A percentile compares a stretch with the other conserved stretches of the same genome.
Conservation (phyloP, 257 asterid genomes). For the Ilex asprella region DNA sequence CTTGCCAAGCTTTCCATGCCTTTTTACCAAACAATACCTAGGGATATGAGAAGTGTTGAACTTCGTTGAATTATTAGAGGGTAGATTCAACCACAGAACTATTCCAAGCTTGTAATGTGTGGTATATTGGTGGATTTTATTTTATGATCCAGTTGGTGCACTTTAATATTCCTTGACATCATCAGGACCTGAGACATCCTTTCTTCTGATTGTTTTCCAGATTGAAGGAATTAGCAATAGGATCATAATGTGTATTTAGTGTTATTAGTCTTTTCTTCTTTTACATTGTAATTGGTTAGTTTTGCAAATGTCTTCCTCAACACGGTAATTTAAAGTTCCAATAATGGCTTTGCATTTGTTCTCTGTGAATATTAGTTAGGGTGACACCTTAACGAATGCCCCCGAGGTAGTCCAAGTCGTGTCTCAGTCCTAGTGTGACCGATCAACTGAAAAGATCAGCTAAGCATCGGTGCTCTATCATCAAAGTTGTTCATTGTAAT, state of each 20-base stretch:
- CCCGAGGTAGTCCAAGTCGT: too few species aligned
- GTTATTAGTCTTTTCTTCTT: background rate
- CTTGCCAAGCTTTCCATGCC: too few species aligned
- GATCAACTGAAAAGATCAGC: too few species aligned
- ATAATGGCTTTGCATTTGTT: background rate
- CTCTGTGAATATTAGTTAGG: background rate
- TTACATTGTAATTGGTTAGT: background rate
- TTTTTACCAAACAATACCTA: too few species aligned
- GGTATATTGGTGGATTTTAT: conserved; percentile 11
- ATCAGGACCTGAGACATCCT: background rate
- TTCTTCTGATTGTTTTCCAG: background rate
- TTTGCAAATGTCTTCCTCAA: background rate
- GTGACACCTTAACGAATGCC: too few species aligned
- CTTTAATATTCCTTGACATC: background rate
- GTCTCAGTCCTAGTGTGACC: too few species aligned
- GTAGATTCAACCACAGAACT: too few species aligned
- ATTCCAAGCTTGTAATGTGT: background rate
- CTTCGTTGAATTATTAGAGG: too few species aligned
- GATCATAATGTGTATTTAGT: background rate
- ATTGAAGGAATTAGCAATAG: background rate
- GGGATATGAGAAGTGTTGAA: too few species aligned
- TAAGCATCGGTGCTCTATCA: too few species aligned
- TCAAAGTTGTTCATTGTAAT: too few species aligned
- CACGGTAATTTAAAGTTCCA: background rate
- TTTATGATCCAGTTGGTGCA: conserved; percentile 14